A percentile compares a stretch with the other conserved stretches of the same genome.
phyloP scores from a whole-genome alignment of 192 early-diverging fungal species.

The Backusella mclennaniae region DNA sequence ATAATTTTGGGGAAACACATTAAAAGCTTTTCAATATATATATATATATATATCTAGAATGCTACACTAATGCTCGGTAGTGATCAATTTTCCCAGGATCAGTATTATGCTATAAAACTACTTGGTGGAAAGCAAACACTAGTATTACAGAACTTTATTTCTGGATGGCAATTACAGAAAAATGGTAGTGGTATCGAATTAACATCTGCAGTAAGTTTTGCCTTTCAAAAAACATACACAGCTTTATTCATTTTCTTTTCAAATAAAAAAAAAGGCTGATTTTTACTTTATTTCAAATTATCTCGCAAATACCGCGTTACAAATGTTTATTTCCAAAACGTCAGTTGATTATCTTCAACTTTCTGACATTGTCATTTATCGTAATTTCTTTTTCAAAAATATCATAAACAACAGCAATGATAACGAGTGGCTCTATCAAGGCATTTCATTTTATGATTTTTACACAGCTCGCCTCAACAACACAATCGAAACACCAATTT shows the following conservation, averaged over 20 bases:
- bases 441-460: conserved; percentile 26
- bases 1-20: not conserved
- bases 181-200: conserved; percentile 18
- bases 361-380: conserved; percentile 12
- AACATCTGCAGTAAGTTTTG: conserved; percentile 24
- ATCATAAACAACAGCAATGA: not conserved
- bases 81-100: not conserved
- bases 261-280: conserved; percentile 12
- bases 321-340: conserved; percentile 8
- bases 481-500: conserved; percentile 17
- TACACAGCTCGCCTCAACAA: conserved; percentile 19
- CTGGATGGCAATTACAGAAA: conserved; percentile 21
- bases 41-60: conserved; percentile 11
- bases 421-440: conserved; percentile 19
- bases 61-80: conserved; percentile 3
- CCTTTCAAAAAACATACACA: not conserved
- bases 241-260: not conserved
- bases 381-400: conserved; percentile 16
- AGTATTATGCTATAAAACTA: conserved; percentile 20
- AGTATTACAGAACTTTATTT: conserved; percentile 22
- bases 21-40: not conserved
- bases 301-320: conserved; percentile 22
- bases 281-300: conserved; percentile 18
- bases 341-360: conserved; percentile 18
- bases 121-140: conserved; percentile 27